Percentiles rank a stretch among this genome's conserved stretches.
These are phyloP conservation scores for Emmonsia crescens DNA, from an alignment of 2,329 filamentous ascomycete species.

Conservation along the genomic window DNA sequence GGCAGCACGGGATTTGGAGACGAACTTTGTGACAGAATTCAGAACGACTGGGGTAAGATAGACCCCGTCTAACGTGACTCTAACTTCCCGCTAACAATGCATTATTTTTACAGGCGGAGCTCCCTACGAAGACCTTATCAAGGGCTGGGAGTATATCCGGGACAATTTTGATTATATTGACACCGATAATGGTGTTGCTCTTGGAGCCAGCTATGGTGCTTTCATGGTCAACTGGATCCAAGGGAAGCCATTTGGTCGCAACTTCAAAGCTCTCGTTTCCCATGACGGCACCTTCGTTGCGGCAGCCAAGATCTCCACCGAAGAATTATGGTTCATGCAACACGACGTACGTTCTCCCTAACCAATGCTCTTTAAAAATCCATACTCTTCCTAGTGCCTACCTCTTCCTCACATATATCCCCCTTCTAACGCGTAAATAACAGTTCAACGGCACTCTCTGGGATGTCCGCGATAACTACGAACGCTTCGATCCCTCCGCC, in stretches of 20 bases:
- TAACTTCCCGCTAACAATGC: background rate
- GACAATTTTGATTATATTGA: slow-evolving; percentile 29
- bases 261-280: slow-evolving; percentile 78
- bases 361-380: too few species aligned
- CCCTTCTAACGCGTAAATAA: background rate
- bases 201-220: slow-evolving; percentile 33
- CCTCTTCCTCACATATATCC: background rate
- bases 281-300: slow-evolving; percentile 76
- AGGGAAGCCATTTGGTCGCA: slow-evolving; percentile 67
- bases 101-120: slow-evolving; percentile 37
- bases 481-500: slow-evolving; percentile 54
- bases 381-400: background rate
- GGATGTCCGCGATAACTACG: slow-evolving; percentile 50
- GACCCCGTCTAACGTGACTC: background rate
- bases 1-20: slow-evolving; percentile 77
- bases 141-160: slow-evolving; percentile 61
- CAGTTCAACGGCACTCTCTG: slow-evolving; percentile 41
- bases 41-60: slow-evolving; percentile 59
- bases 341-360: slow-evolving; percentile 27
- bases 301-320: slow-evolving; percentile 38
- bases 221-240: slow-evolving; percentile 70
- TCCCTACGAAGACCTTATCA: slow-evolving; percentile 73
- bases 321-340: slow-evolving; percentile 43
- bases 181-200: slow-evolving; percentile 29
- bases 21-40: slow-evolving; percentile 63